Evolutionary conservation across 2,329 filamentous ascomycete species (phyloP), one percentile per base, ranked within the genome.

Genomic region (Graphilbum fragrans): DNA sequence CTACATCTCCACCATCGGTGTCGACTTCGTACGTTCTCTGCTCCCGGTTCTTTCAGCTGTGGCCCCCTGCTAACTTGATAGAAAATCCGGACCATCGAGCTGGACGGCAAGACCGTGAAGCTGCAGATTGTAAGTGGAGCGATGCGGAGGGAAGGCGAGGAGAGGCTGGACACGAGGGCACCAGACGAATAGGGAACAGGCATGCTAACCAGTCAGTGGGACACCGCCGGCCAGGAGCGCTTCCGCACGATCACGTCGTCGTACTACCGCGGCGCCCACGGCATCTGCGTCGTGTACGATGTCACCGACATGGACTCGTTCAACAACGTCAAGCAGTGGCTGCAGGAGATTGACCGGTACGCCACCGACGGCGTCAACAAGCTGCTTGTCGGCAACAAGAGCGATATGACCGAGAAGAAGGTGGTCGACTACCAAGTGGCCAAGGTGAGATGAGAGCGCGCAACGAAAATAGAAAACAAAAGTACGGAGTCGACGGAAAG

Each of bases 291-390:
- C 54, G 92, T 98, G 62, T 98, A 96, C 77, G 92, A 98, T 80
- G 92, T 98, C 60, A 98, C 92, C 53, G 92, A 98, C 65, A 95
- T 96, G 90, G 92, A 96, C 65, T 94, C 86, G 23, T 98, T 98
- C 86, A 96, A 98, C 81, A 98, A 96, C 72, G 92, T 98, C 58
- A 96, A 98, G 84, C 92, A 98, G 75, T 98, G 92, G 92, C 79
- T 98, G 48, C 92, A 98, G 67, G 92, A 98, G 72, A 98, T 98
- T 56, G 92, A 98, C 72, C 82, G 92, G 64, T 96, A 98, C 59
- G 92, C 92, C 55, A 98, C 92, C 53, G 92, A 98, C 69, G 92
- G 92, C 52, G 92, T 98, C 60, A 98, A 98, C 80, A 98, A 98
- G 77, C 77, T 98, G 52, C 80, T 98, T 48, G 90, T 98, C 49